Evolutionary conservation across 2,329 filamentous ascomycete species (phyloP), one percentile per base, ranked within the genome.

Genomic region (Xylariales sp.): DNA sequence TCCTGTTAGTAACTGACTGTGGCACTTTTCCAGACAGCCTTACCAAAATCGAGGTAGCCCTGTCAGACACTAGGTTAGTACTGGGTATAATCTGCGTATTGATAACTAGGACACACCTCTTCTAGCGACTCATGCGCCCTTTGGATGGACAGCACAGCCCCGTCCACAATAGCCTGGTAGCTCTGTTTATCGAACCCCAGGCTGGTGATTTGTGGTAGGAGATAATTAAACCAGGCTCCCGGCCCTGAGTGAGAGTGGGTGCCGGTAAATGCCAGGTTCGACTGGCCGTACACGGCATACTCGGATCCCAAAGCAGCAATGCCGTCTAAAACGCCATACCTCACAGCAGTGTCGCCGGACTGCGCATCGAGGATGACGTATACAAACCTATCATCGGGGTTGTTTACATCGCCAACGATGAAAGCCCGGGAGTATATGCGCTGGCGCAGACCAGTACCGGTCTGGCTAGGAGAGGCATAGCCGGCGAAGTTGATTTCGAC

Each of bases 401-500:
- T 74, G 21, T 75, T 66, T 1, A 80, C 64, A 55, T 85, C 80
- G 40, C 84, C 88, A 39, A 95, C 69, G 51, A 95, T 91, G 63
- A 95, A 95, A 21, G 90, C 83, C 42, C 90, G 82, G 12, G 87
- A 88, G 63, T 90, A 90, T 16, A 95, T 71, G 42, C 90, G 77
- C 65, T 96, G 90, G 32, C 88, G 82, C 35, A 96, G 68, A 19
- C 90, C 90, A 5, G 80, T 81, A 33, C 90, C 90, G n/a, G 86
- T 65, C 63, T 96, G 90, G 31, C 76, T 77, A 11, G 80, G 70
- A 59, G 87, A 81, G 20, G 89, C 88, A 66, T 95, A 95, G 46
- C 90, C 90, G 73, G 90, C 93, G 63, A 95, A 77, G 57, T 88
- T 88, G 63, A 95, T 80, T 63, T 95, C 88, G 20, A 91, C 88